Base-by-base conservation (phyloP, 2,329 filamentous ascomycete species). In the Arthrinium phaeospermum region DNA sequence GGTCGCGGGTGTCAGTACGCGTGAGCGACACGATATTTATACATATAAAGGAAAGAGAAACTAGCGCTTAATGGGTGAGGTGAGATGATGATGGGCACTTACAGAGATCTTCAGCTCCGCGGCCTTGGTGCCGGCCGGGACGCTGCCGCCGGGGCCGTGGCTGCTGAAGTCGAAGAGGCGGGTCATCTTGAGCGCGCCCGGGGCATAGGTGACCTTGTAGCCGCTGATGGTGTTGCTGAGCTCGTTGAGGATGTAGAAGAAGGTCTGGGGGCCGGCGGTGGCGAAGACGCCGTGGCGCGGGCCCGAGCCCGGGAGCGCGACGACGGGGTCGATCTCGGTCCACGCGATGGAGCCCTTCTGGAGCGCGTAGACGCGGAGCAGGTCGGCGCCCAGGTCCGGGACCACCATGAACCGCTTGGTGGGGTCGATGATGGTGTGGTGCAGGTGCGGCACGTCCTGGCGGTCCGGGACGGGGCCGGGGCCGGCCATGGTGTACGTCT, bases 231-330 rank as follows among this genome's bases (percentile, higher is more conserved):
- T 85, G 79, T 89, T 91, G 69, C 82, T 79, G 69, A 93, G 82
- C 81, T 94, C 92, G 70, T 86, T 86, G n/a, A 89, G 84, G 4
- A 92, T 79, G 78, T 91, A 92, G 79, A 91, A 85, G 79, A 85
- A 90, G 1, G 85, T 89, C 10, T 51, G 24, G 70, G 80, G 76
- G 69, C 77, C 77, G 8, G 78, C 80, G 78, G 86, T 80, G 68
- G 83, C 81, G 82, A 93, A 94, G n/a, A 85, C 83, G 13, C 86
- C 86, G 77, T 94, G 92, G 45, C 92, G 85, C 0, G 92, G 92
- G 0, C 92, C 92, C 49, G 86, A 88, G 22, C 91, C 91, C 2
- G 86, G 75, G 46, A 83, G 74, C 70, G 86, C 79, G 47, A 81
- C 75, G 47, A 89, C 80, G 10, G 87, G 83, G 8, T 79, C 75